These are phyloP conservation scores for Domatiomyces globalis DNA, from an alignment of 2,329 filamentous ascomycete species.

Conservation along the genomic window DNA sequence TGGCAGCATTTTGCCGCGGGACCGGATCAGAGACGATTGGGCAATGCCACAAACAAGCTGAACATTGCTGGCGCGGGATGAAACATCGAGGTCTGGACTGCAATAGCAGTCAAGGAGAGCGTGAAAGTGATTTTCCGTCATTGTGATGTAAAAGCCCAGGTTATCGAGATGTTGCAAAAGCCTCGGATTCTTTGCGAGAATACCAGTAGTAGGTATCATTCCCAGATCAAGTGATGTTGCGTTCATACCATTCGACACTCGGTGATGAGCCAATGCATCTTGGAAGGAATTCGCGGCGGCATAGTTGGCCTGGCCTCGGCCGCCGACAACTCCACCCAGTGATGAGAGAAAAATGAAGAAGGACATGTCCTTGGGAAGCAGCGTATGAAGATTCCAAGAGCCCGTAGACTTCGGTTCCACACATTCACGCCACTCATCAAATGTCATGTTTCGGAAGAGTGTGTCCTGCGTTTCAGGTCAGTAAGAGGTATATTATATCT, in stretches of 20 bases:
- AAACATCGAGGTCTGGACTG: too few species aligned
- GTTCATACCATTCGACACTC: slow-evolving; percentile 15
- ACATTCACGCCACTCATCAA: slow-evolving; percentile 21
- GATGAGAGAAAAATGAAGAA: slow-evolving; percentile 34
- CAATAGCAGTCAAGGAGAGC: slow-evolving; percentile 3
- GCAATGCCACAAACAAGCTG: slow-evolving; percentile 2
- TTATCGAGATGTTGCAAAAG: slow-evolving; percentile 34
- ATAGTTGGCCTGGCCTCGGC: slow-evolving; percentile 25
- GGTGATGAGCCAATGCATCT: slow-evolving; percentile 20
- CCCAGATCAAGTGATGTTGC: slow-evolving; percentile 23
- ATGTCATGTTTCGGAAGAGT: slow-evolving; percentile 21
- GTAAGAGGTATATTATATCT: slow-evolving; percentile 4
- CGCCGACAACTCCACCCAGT: slow-evolving; percentile 23
- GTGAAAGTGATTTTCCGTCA: slow-evolving; percentile 31
- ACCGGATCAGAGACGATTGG: background rate
- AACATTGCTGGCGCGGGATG: background rate
- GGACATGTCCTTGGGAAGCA: slow-evolving; percentile 23
- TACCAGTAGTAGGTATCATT: slow-evolving; percentile 18
- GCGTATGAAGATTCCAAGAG: slow-evolving; percentile 22
- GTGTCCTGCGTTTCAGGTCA: slow-evolving; percentile 17
- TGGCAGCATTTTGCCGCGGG: too few species aligned
- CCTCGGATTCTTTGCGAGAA: slow-evolving; percentile 8
- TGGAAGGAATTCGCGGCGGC: slow-evolving; percentile 26
- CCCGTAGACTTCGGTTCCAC: slow-evolving; percentile 23
- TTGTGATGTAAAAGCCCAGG: slow-evolving; percentile 34